These are phyloP conservation scores for Alternaria arbusti DNA, from an alignment of 2,329 filamentous ascomycete genomes.

Conservation along the genomic window DNA sequence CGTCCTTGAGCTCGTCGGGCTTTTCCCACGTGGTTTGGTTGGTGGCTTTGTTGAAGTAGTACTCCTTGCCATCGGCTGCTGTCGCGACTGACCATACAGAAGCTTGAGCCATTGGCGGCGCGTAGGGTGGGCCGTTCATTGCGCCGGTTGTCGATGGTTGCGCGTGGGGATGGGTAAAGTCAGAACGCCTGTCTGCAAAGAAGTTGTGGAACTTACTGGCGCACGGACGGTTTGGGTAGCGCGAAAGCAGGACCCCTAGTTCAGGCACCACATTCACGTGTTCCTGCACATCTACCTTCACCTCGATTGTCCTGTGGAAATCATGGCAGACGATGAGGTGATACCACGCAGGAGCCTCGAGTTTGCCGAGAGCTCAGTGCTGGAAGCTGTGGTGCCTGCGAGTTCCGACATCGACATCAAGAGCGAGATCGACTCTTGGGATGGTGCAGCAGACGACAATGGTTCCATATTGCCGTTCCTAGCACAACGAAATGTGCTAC, in stretches of 20 bases:
- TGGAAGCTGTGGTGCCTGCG: constrained; percentile 49
- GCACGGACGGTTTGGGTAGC: constrained; percentile 7
- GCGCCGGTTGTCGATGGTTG: constrained; percentile 16
- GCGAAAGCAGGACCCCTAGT: not conserved
- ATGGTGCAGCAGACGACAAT: constrained; percentile 54
- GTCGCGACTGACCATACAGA: constrained; percentile 79
- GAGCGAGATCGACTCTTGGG: constrained; percentile 51
- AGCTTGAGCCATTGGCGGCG: constrained; percentile 53
- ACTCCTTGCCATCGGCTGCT: constrained; percentile 80
- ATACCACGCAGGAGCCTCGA: constrained; percentile 43
- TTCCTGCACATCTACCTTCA: constrained; percentile 7
- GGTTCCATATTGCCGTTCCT: constrained; percentile 62
- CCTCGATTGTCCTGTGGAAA: not conserved
- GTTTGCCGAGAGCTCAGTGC: constrained; percentile 48
- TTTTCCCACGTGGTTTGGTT: constrained; percentile 95
- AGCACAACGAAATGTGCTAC: constrained; percentile 68
- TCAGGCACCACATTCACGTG: constrained; percentile 28
- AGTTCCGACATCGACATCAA: constrained; percentile 46
- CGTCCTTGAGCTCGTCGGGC: constrained; percentile 85
- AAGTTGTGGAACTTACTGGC: constrained; percentile 3
- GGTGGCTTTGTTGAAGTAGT: constrained; percentile 88
- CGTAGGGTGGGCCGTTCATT: constrained; percentile 64
- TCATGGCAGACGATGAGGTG: constrained; percentile 31
- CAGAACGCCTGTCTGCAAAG: constrained; percentile 1
- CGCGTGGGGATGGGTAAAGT: constrained; percentile 3